Conservation (phyloP, 139 green algal genomes). For the Volvox reticuliferus region DNA sequence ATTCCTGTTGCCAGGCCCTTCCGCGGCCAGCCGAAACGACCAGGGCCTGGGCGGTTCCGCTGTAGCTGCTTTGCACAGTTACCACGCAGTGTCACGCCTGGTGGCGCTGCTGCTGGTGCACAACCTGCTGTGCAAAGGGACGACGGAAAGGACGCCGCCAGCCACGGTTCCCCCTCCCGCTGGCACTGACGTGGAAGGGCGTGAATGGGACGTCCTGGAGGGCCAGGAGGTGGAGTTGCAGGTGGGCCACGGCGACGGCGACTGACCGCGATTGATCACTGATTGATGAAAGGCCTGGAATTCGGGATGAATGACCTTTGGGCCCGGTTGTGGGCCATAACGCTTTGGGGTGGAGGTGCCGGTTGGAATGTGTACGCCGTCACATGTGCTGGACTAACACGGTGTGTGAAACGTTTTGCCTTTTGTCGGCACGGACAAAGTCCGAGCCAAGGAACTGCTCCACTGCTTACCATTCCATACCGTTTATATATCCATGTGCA, state of each 20-base stretch:
- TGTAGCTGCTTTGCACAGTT: slow-evolving; percentile 63
- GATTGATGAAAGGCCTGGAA: no score
- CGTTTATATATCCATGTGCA: background rate
- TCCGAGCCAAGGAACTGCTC: no score
- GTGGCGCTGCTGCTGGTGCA: slow-evolving; percentile 76
- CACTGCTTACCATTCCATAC: no score
- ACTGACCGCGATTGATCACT: no score
- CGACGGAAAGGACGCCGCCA: slow-evolving; percentile 1
- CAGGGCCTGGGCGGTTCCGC: slow-evolving; percentile 59
- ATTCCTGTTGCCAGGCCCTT: background rate
- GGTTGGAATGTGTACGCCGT: no score
- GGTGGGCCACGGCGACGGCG: no score
- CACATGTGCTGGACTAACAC: no score
- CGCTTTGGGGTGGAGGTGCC: no score
- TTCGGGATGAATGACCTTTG: no score
- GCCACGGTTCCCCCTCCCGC: background rate
- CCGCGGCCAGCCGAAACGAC: slow-evolving; percentile 3
- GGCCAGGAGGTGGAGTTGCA: slow-evolving; percentile 54
- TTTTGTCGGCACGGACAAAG: no score
- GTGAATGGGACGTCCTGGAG: slow-evolving; percentile 44
- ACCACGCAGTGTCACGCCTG: slow-evolving; percentile 72
- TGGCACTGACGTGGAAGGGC: slow-evolving; percentile 33
- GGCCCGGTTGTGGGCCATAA: no score
- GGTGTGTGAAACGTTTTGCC: no score
- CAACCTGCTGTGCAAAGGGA: slow-evolving; percentile 55